These are phyloP conservation scores for Gastrolobium villosum DNA, from an alignment of 306 rosid genomes.

Conservation along the genomic window DNA sequence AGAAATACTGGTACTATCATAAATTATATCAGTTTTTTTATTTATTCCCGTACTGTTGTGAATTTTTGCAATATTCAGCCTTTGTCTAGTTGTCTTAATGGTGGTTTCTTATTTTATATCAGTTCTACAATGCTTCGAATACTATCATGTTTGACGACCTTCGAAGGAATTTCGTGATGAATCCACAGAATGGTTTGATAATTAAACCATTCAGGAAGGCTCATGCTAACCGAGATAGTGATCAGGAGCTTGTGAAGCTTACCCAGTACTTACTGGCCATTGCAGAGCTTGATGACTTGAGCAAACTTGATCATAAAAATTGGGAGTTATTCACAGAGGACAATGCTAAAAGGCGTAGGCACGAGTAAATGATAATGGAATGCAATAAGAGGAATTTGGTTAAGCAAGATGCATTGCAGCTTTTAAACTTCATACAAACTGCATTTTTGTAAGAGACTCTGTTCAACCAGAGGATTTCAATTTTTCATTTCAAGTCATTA, in stretches of 20 bases:
- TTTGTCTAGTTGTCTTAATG: slow-evolving; percentile 35
- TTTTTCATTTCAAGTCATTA: slow-evolving; percentile 35
- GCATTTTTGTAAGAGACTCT: slow-evolving; percentile 4
- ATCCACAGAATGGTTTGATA: slow-evolving; percentile 92
- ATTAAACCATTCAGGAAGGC: slow-evolving; percentile 99
- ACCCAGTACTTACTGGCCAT: slow-evolving; percentile 90
- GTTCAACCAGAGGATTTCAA: slow-evolving; percentile 39
- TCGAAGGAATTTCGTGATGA: slow-evolving; percentile 94
- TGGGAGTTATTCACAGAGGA: slow-evolving; percentile 81
- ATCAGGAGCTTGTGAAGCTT: slow-evolving; percentile 89
- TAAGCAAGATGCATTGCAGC: slow-evolving; percentile 37
- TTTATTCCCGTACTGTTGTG: neutral
- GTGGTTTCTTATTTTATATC: slow-evolving; percentile 52
- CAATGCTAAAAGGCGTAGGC: slow-evolving; percentile 84
- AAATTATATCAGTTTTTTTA: neutral
- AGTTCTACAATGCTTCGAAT: slow-evolving; percentile 82
- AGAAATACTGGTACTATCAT: neutral
- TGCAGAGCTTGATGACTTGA: slow-evolving; percentile 91
- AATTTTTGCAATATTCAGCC: neutral
- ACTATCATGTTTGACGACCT: slow-evolving; percentile 96
- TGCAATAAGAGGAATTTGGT: slow-evolving; percentile 40
- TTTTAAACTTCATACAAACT: slow-evolving; percentile 16
- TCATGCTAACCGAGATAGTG: slow-evolving; percentile 83
- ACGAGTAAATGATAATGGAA: slow-evolving; percentile 44
- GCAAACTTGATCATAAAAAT: slow-evolving; percentile 70